Evolutionary conservation across 768 basidiomycete species (phyloP).

Genomic region (Termitomyces sp.): DNA sequence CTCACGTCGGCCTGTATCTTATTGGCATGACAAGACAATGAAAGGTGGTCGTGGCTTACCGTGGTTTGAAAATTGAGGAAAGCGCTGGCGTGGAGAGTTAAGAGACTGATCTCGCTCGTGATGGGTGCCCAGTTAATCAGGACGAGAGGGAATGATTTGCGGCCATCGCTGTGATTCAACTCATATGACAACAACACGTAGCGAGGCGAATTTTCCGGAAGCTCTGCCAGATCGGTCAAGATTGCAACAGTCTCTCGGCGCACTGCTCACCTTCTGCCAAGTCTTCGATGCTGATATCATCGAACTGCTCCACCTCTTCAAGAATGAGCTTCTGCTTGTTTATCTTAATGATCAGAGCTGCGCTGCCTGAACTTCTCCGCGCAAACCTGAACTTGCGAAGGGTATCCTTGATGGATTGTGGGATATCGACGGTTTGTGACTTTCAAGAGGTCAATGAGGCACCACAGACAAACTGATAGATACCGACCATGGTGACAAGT

Average conservation of each 20-base stretch:
- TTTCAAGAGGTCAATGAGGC: constrained; percentile 19
- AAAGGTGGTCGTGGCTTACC: constrained; percentile 34
- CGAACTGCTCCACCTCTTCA: constrained; percentile 80
- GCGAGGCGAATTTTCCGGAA: constrained; percentile 83
- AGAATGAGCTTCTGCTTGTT: constrained; percentile 77
- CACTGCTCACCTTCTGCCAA: constrained; percentile 74
- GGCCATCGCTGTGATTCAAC: constrained; percentile 72
- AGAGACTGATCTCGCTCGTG: constrained; percentile 67
- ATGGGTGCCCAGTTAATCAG: constrained; percentile 87
- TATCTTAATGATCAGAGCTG: constrained; percentile 86
- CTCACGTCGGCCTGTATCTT: constrained; percentile 58
- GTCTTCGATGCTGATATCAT: constrained; percentile 72
- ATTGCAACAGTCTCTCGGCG: background rate
- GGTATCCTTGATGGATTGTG: constrained; percentile 66
- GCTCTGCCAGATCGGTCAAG: constrained; percentile 40
- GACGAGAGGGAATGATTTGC: constrained; percentile 80
- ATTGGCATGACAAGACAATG: background rate
- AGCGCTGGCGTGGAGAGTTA: constrained; percentile 81
- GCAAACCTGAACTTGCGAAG: constrained; percentile 78
- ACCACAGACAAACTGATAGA: background rate
- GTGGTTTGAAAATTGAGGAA: constrained; percentile 73
- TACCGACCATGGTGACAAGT: constrained; percentile 27
- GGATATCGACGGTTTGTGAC: constrained; percentile 83
- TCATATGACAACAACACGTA: constrained; percentile 84
- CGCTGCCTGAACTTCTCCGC: constrained; percentile 65